Base-by-base conservation (phyloP, 2,329 filamentous ascomycete species). In the Verticillium zaregamsianum region DNA sequence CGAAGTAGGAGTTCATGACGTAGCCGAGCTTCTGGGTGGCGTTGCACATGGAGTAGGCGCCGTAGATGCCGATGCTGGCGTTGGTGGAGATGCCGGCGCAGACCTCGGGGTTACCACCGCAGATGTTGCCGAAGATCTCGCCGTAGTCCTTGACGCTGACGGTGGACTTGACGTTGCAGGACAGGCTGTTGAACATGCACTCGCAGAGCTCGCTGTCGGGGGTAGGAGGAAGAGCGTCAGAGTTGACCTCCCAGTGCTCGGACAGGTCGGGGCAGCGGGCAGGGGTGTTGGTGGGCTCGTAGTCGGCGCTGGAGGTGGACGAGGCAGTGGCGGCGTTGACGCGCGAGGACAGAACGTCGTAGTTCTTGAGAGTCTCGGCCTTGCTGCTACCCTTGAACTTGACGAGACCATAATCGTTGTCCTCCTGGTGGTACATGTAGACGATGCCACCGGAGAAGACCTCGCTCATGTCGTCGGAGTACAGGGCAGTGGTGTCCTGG, bases 401-500 rank as follows among this genome's bases (percentile, higher is more conserved):
- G 64, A 93, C 89, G 55, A 97, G 85, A 84, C 90, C 95, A 72
- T 92, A 99, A 74, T 97, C 81, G 81, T 98, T 98, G 59, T 72
- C 79, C 76, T 97, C 93, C 81, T 97, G 85, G 81, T 93, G 94
- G 82, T 95, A 99, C 92, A 97, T 96, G 86, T 98, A 99, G 74
- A 98, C 93, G 68, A 99, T 97, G 78, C 94, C 95, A 69, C 95
- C 95, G 61, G 91, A 96, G 87, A 95, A 95, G 72, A 97, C 92
- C 11, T 78, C 76, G 32, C 87, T 90, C 95, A 99, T 99, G 64
- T 93, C 74, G 63, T 82, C 73, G 59, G 89, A 87, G 79, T 91
- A 99, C 11, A 99, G 86, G 60, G 90, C 89, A 55, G 79, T 82
- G 54, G 96, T 93, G 76, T 99, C 96, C 64, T 90, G 86, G 80